Conservation (phyloP, 2,329 filamentous ascomycete genomes). For the Penicillium sumatraense region DNA sequence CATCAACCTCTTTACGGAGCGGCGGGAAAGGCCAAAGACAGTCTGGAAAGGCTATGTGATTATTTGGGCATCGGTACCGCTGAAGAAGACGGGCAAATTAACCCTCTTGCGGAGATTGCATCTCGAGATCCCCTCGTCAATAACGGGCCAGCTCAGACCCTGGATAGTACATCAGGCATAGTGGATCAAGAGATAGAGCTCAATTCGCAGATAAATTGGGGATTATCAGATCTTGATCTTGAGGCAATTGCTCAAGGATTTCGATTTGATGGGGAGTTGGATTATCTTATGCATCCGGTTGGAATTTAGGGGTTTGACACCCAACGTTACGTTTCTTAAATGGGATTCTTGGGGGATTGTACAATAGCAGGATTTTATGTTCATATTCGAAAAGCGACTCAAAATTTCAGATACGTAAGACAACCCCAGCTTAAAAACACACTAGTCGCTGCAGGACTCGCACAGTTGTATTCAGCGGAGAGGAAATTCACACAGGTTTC, state of each 20-base stretch:
- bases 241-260: constrained; percentile 34
- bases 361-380: too few relatives aligned
- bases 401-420: too few relatives aligned
- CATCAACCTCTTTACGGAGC: constrained; percentile 27
- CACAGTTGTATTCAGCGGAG: too few relatives aligned
- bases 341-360: not conserved
- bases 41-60: constrained; percentile 23
- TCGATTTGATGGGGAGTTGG: constrained; percentile 26
- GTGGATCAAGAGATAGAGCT: constrained; percentile 8
- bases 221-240: constrained; percentile 30
- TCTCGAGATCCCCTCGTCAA: not conserved
- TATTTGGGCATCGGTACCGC: constrained; percentile 22
- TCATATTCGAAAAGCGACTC: too few relatives aligned
- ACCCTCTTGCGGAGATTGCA: not conserved
- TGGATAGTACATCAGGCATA: constrained; percentile 2
- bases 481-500: too few relatives aligned
- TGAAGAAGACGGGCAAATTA: not conserved
- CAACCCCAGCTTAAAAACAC: too few relatives aligned
- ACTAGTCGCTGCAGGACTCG: too few relatives aligned
- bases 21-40: constrained; percentile 28
- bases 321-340: not conserved
- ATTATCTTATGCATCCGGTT: constrained; percentile 26
- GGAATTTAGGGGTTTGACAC: constrained; percentile 12
- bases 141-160: not conserved
- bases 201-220: constrained; percentile 20